Evolutionary conservation across 495 filamentous ascomycete species (phyloP), one percentile per base, ranked within the genome.

Genomic region (Hypoxylon lienhwacheense): DNA sequence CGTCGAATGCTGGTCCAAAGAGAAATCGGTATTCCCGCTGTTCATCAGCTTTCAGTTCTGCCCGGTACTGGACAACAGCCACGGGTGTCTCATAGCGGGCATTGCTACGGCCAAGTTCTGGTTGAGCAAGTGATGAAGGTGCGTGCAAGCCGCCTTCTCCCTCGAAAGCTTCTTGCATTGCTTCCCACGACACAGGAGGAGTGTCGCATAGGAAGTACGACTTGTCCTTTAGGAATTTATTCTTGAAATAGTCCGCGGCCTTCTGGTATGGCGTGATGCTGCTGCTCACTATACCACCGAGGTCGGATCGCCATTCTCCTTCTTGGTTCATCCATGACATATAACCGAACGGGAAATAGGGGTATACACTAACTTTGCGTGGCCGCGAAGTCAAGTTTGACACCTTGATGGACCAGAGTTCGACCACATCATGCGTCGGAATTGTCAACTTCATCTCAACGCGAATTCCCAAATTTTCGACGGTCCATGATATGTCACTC

Each of bases 311-410:
- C 68, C 73, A 81, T 47, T 78, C 74, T 36, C 73, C 79, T 22
- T 73, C 75, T 58, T 81, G 79, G 66, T 80, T 81, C 78, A 81
- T 81, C 79, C 79, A 81, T 25, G 79, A 81, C 76, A 79, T 80
- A 68, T 80, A 80, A 20, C 79, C 79, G 52, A 81, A 74, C 35
- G 76, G 72, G 68, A 81, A 81, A 60, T 79, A 79, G 2, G 79
- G 78, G 40, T 77, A 79, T 36, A 81, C 68, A 60, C 75, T 76
- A 60, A 81, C 61, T 37, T 66, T 72, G 24, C 79, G 70, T 4
- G 68, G 60, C 11, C 67, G 68, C 32, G 55, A 61, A 7, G 74
- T 73, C 16, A 81, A 36, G 55, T 81, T 81, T 34, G 75, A 75
- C 33, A 81, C 75, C 55, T 69, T 73, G 47, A 81, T 70, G 40